phyloP scores from a whole-genome alignment of 805 yeast genomes.

The Pichia thaimueangensis region DNA sequence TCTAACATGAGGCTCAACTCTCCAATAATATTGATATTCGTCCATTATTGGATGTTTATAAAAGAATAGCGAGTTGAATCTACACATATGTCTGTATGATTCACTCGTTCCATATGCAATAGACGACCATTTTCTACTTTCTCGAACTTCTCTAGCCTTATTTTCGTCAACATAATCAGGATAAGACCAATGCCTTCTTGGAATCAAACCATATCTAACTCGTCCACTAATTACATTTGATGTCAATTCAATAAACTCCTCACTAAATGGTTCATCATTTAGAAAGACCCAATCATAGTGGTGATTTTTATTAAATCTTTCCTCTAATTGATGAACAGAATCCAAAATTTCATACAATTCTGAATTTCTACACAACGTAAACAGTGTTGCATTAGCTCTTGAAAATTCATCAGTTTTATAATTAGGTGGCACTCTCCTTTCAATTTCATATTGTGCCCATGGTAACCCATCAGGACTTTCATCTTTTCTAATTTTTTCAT shows the following conservation, averaged over 20 bases:
- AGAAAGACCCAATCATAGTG: slow-evolving; percentile 43
- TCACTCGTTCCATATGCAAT: slow-evolving; percentile 60
- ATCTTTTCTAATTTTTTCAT: slow-evolving; percentile 8
- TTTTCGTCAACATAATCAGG: slow-evolving; percentile 41
- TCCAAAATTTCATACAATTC: slow-evolving; percentile 36
- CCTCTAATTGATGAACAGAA: slow-evolving; percentile 35
- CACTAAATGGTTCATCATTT: slow-evolving; percentile 42
- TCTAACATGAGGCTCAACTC: slow-evolving; percentile 51
- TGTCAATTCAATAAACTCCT: slow-evolving; percentile 36
- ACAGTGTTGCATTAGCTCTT: slow-evolving; percentile 56
- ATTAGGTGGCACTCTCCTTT: slow-evolving; percentile 8
- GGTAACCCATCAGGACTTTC: slow-evolving; percentile 9
- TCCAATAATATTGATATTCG: slow-evolving; percentile 55
- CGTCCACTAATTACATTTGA: slow-evolving; percentile 37
- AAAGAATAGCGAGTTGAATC: slow-evolving; percentile 45
- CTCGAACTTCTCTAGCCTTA: slow-evolving; percentile 33
- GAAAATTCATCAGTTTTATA: not conserved
- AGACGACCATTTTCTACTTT: slow-evolving; percentile 27
- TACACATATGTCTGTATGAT: slow-evolving; percentile 68
- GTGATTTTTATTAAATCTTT: slow-evolving; percentile 33
- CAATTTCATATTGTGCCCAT: slow-evolving; percentile 14
- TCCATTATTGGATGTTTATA: slow-evolving; percentile 46
- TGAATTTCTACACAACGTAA: slow-evolving; percentile 37
- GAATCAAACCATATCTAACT: slow-evolving; percentile 41
- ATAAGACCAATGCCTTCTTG: slow-evolving; percentile 45